A percentile compares a stretch with the other conserved stretches of the same genome.
Conservation (phyloP, 768 basidiomycete species). For the Termitomyces sp. region DNA sequence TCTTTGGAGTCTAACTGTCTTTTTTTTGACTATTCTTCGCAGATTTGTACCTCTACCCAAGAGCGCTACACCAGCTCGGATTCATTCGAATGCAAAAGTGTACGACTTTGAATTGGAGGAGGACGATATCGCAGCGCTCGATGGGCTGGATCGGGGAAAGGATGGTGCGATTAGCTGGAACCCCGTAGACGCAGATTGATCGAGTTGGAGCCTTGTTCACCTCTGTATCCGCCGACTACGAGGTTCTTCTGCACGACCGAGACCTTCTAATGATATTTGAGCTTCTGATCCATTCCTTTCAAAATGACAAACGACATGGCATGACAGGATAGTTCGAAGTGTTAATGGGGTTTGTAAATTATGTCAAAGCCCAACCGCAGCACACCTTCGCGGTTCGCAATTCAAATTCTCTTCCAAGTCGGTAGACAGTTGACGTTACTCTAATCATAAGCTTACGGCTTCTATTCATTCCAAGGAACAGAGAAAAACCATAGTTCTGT, state of each 20-base stretch:
- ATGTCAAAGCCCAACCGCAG: background rate
- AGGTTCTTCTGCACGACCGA: background rate
- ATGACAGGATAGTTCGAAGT: background rate
- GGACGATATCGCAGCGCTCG: conserved; percentile 63
- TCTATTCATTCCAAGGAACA: background rate
- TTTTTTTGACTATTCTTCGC: background rate
- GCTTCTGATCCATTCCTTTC: background rate
- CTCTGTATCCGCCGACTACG: background rate
- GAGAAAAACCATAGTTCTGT: background rate
- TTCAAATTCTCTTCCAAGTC: background rate
- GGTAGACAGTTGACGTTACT: background rate
- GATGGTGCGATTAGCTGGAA: conserved; percentile 82
- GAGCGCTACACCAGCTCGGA: conserved; percentile 63
- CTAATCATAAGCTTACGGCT: background rate
- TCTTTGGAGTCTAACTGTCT: background rate
- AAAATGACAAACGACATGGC: background rate
- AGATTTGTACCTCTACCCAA: conserved; percentile 85
- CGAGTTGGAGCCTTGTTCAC: background rate
- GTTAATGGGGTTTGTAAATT: background rate
- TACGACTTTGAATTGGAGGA: conserved; percentile 68
- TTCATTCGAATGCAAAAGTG: conserved; percentile 66
- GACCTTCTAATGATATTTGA: background rate
- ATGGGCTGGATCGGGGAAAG: conserved; percentile 68
- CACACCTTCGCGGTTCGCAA: background rate
- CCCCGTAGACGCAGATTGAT: conserved; percentile 55